Percentiles rank a stretch among this genome's conserved stretches.
Conservation (phyloP, 352 stramenopile species). For the Pythium dissimile region DNA sequence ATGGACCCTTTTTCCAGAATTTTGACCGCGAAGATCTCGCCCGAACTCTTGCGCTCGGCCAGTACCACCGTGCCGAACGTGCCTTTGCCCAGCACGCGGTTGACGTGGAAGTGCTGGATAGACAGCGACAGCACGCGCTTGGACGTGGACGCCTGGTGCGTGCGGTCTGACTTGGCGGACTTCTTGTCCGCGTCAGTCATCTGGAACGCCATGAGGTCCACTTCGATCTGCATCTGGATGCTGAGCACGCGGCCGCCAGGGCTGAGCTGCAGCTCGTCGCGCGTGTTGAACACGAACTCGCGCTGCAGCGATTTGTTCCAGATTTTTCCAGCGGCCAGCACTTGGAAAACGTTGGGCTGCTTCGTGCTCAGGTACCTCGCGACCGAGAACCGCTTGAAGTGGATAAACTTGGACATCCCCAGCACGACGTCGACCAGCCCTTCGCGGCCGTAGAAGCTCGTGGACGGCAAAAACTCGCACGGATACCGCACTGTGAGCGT, state of each 20-base stretch:
- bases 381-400: slow-evolving; percentile 70
- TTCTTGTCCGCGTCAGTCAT: slow-evolving; percentile 75
- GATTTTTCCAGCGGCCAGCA: slow-evolving; percentile 67
- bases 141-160: slow-evolving; percentile 69
- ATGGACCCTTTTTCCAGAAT: slow-evolving; percentile 91
- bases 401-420: slow-evolving; percentile 65
- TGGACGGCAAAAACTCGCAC: slow-evolving; percentile 74
- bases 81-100: slow-evolving; percentile 93
- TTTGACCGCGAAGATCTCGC: slow-evolving; percentile 91
- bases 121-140: slow-evolving; percentile 83
- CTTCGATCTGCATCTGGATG: slow-evolving; percentile 86
- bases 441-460: slow-evolving; percentile 76
- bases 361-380: slow-evolving; percentile 76
- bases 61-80: slow-evolving; percentile 93
- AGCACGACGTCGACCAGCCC: slow-evolving; percentile 78
- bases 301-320: slow-evolving; percentile 79
- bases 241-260: slow-evolving; percentile 69
- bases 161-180: slow-evolving; percentile 53
- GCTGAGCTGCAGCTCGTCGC: slow-evolving; percentile 75
- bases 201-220: slow-evolving; percentile 75
- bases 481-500: slow-evolving; percentile 70
- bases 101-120: slow-evolving; percentile 94
- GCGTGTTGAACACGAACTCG: slow-evolving; percentile 80
- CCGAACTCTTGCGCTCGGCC: slow-evolving; percentile 78
- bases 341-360: slow-evolving; percentile 76